These are phyloP conservation scores for Gastrodia elata DNA, from an alignment of 106 monocot genomes.

Conservation along the genomic window DNA sequence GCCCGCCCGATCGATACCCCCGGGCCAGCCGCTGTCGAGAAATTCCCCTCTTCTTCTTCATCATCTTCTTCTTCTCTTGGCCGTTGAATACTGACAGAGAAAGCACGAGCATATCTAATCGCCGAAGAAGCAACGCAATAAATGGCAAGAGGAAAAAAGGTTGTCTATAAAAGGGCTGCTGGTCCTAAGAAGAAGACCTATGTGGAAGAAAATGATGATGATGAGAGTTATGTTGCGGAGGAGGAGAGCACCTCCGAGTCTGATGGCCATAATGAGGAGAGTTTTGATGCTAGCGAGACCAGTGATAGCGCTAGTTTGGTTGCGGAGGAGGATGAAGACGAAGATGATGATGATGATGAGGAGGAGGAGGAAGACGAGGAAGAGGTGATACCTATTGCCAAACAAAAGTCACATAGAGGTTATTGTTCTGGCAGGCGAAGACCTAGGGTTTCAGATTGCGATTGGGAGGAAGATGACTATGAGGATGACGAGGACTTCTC, in stretches of 20 bases:
- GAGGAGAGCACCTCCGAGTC: slow-evolving; percentile 27
- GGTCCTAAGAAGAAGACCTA: slow-evolving; percentile 17
- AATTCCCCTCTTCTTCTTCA: background rate
- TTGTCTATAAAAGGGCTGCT: slow-evolving; percentile 11
- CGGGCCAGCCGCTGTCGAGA: background rate
- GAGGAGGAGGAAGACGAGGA: too few species aligned
- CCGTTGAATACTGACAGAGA: background rate
- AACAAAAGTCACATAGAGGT: slow-evolving; percentile 1
- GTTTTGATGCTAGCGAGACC: slow-evolving; percentile 19
- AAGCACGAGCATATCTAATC: background rate
- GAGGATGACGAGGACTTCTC: slow-evolving; percentile 58
- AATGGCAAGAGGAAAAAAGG: slow-evolving; percentile 29
- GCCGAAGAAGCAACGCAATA: background rate
- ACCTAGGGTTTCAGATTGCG: slow-evolving; percentile 30
- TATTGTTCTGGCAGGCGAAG: slow-evolving; percentile 4
- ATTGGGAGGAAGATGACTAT: slow-evolving; percentile 28
- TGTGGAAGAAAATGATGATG: slow-evolving; percentile 27
- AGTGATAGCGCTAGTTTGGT: background rate
- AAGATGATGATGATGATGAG: too few species aligned
- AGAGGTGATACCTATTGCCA: slow-evolving; percentile 5
- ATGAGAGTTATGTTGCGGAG: slow-evolving; percentile 40
- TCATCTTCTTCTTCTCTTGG: background rate
- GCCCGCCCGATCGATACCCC: too few species aligned
- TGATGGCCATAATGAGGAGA: slow-evolving; percentile 21
- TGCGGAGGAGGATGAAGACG: slow-evolving; percentile 15